phyloP scores from a whole-genome alignment of 306 rosid species.

The Cercis canadensis region DNA sequence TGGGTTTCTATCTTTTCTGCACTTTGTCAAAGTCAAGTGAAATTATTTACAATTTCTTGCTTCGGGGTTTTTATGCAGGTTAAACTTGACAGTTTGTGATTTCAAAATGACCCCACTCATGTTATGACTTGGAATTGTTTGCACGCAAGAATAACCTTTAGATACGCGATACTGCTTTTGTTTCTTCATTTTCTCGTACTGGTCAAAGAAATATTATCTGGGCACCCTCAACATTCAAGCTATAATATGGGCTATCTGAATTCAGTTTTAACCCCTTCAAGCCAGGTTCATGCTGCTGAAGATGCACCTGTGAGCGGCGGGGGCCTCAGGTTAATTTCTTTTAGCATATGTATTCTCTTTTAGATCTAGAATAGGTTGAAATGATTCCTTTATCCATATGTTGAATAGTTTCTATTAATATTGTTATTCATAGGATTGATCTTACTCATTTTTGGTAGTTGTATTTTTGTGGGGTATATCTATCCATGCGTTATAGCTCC shows the following conservation, averaged over 20 bases:
- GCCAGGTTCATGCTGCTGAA: conserved; percentile 67
- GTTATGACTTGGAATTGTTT: conserved; percentile 44
- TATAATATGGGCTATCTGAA: conserved; percentile 84
- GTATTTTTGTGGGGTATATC: too few species aligned
- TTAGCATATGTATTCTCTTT: conserved; percentile 9
- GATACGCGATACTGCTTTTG: conserved; percentile 39
- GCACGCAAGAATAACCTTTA: conserved; percentile 50
- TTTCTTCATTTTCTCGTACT: conserved; percentile 45
- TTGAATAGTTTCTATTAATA: not conserved
- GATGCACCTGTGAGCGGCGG: conserved; percentile 88
- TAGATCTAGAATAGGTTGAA: conserved; percentile 28
- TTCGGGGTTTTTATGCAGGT: conserved; percentile 55
- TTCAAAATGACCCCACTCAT: conserved; percentile 41
- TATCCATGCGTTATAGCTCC: too few species aligned
- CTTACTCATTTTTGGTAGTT: too few species aligned
- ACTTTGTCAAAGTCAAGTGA: conserved; percentile 5
- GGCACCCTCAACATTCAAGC: conserved; percentile 54
- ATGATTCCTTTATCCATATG: conserved; percentile 18
- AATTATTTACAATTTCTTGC: conserved; percentile 1
- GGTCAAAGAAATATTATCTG: conserved; percentile 42
- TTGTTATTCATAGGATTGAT: not conserved
- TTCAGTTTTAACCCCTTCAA: conserved; percentile 73
- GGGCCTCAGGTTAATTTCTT: conserved; percentile 70
- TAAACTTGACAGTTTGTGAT: conserved; percentile 40
- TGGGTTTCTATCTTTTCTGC: not conserved